Conservation (phyloP, 805 yeast genomes). For the Metschnikowia lochheadii region DNA sequence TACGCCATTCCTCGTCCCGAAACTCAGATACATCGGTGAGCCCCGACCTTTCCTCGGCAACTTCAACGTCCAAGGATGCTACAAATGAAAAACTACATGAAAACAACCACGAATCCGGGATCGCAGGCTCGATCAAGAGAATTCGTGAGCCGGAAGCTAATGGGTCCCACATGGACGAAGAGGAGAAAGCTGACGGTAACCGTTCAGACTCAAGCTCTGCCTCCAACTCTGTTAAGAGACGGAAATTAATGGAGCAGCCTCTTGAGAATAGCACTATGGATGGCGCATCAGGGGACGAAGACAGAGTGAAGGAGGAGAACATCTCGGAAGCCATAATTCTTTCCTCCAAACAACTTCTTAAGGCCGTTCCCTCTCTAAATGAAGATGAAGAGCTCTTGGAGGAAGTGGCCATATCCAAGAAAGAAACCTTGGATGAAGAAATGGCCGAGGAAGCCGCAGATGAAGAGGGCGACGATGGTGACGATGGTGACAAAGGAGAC, state of each 20-base stretch:
- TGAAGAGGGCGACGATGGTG: constrained; percentile 9
- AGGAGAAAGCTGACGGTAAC: not conserved
- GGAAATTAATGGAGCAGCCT: not conserved
- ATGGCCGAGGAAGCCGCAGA: constrained; percentile 20
- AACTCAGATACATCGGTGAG: constrained; percentile 2
- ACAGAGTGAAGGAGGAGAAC: not conserved
- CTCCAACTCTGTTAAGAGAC: not conserved
- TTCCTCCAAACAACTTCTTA: not conserved
- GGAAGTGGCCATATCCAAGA: not conserved
- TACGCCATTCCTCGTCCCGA: constrained; percentile 2
- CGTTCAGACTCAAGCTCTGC: not conserved
- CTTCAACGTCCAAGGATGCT: constrained; percentile 1
- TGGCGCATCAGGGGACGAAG: not conserved
- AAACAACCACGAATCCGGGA: constrained; percentile 1
- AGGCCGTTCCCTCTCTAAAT: not conserved
- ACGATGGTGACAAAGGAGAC: constrained; percentile 7
- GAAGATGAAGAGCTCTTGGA: not conserved
- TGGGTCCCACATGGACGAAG: constrained; percentile 2
- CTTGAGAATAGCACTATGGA: not conserved
- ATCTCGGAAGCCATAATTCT: constrained; percentile 1
- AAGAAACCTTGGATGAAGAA: constrained; percentile 18
- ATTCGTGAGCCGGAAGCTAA: constrained; percentile 3
- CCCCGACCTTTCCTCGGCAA: constrained; percentile 2
- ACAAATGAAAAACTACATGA: not conserved
- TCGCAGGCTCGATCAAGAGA: constrained; percentile 5